Evolutionary conservation across 1,284 basidiomycete genomes (phyloP).

Genomic region (Pseudozyma pruni): DNA sequence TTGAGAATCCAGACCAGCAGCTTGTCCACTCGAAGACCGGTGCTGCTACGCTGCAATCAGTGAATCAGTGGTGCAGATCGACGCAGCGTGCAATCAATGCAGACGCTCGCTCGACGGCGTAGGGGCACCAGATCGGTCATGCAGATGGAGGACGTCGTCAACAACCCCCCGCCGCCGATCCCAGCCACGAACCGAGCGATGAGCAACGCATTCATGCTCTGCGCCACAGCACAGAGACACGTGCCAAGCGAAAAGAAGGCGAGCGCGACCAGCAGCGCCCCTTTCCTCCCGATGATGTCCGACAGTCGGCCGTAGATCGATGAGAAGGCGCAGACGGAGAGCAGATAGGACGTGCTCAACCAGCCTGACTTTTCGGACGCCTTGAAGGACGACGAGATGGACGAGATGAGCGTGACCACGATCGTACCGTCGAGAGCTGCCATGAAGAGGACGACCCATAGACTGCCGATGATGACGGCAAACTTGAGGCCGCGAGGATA

Average conservation of each 20-base stretch:
- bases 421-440: slow-evolving; percentile 64
- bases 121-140: slow-evolving; percentile 69
- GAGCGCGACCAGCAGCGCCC: slow-evolving; percentile 62
- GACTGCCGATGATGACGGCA: slow-evolving; percentile 57
- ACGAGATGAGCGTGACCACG: slow-evolving; percentile 61
- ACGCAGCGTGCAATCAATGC: too few species aligned
- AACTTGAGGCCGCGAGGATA: slow-evolving; percentile 43
- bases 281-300: slow-evolving; percentile 65
- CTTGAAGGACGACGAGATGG: slow-evolving; percentile 64
- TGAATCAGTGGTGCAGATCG: too few species aligned
- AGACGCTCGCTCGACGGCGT: too few species aligned
- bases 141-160: slow-evolving; percentile 69
- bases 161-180: slow-evolving; percentile 70
- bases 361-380: slow-evolving; percentile 62
- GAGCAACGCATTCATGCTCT: slow-evolving; percentile 55
- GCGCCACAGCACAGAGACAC: slow-evolving; percentile 60
- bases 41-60: too few species aligned
- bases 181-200: slow-evolving; percentile 69
- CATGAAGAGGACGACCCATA: slow-evolving; percentile 65
- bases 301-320: slow-evolving; percentile 63
- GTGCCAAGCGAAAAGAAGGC: slow-evolving; percentile 57
- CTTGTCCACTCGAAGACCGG: too few species aligned
- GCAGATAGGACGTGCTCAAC: slow-evolving; percentile 64
- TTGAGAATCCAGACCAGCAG: too few species aligned
- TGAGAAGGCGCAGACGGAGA: slow-evolving; percentile 64